Conservation (phyloP, 1,284 basidiomycete genomes). For the Ceratobasidium sp. region DNA sequence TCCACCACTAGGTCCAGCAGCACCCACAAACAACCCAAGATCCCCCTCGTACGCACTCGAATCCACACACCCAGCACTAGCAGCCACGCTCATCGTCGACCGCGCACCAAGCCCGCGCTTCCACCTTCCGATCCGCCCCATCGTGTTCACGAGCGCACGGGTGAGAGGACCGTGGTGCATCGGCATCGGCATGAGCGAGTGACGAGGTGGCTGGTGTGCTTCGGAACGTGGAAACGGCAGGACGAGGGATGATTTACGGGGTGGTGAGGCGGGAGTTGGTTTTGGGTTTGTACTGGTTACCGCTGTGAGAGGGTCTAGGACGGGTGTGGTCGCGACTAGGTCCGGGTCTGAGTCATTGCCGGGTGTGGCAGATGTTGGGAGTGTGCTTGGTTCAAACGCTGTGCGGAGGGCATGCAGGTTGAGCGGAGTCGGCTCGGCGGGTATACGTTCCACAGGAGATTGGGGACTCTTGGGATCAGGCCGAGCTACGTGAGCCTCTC, state of each 20-base stretch:
- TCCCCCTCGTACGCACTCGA: slow-evolving; percentile 45
- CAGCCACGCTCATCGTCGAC: slow-evolving; percentile 50
- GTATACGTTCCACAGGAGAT: slow-evolving; percentile 28
- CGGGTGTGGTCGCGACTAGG: slow-evolving; percentile 38
- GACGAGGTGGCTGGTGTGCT: background rate
- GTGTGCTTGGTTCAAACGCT: slow-evolving; percentile 19
- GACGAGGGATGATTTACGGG: slow-evolving; percentile 35
- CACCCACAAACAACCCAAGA: slow-evolving; percentile 1
- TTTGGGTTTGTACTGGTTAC: slow-evolving; percentile 20
- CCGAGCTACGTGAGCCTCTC: slow-evolving; percentile 52
- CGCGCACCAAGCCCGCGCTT: slow-evolving; percentile 78
- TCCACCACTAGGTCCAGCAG: background rate
- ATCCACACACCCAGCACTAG: slow-evolving; percentile 62
- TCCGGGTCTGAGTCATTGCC: slow-evolving; percentile 36
- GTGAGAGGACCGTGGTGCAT: slow-evolving; percentile 68
- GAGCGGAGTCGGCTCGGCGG: slow-evolving; percentile 31
- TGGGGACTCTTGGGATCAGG: slow-evolving; percentile 24
- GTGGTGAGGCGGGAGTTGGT: slow-evolving; percentile 38
- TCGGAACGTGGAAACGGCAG: slow-evolving; percentile 36
- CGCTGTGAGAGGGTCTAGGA: slow-evolving; percentile 42
- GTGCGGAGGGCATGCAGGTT: slow-evolving; percentile 38
- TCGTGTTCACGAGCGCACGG: slow-evolving; percentile 82
- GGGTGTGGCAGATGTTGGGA: background rate
- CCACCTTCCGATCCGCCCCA: slow-evolving; percentile 84
- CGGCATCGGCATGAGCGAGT: slow-evolving; percentile 31